Percentiles rank a stretch among this genome's conserved stretches.
These are phyloP conservation scores for Diaporthe longicolla DNA, from an alignment of 2,329 filamentous ascomycete genomes.

Conservation along the genomic window DNA sequence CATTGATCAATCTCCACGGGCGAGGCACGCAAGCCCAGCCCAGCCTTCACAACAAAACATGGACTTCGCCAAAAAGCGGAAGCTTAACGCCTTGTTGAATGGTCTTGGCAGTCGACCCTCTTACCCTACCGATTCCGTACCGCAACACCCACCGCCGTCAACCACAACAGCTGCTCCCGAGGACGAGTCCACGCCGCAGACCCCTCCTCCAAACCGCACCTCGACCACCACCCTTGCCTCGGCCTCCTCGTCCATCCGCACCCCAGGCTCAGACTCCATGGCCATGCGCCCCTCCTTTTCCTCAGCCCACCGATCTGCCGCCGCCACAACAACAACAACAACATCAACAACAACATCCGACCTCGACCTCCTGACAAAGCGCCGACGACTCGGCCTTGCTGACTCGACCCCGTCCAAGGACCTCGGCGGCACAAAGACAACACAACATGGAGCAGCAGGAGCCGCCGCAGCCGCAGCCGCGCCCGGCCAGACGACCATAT, in stretches of 20 bases:
- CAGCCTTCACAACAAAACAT: constrained; percentile 27
- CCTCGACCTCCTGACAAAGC: constrained; percentile 64
- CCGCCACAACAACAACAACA: constrained; percentile 33
- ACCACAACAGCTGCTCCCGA: constrained; percentile 49
- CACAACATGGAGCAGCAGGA: background rate
- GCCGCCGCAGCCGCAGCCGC: too few relatives aligned
- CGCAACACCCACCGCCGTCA: constrained; percentile 51
- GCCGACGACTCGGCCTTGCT: constrained; percentile 64
- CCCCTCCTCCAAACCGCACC: constrained; percentile 36
- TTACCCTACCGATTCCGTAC: constrained; percentile 35
- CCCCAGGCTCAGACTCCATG: constrained; percentile 44
- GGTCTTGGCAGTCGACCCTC: constrained; percentile 68
- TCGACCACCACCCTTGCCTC: constrained; percentile 39
- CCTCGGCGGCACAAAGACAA: constrained; percentile 20
- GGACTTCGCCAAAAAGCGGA: constrained; percentile 74
- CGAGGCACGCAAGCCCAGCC: background rate
- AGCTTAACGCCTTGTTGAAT: constrained; percentile 83
- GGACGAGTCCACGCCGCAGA: constrained; percentile 50
- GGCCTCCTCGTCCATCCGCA: constrained; percentile 41
- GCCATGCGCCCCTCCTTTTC: constrained; percentile 45
- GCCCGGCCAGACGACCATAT: constrained; percentile 52
- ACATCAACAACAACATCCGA: constrained; percentile 46
- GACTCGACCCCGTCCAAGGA: constrained; percentile 56
- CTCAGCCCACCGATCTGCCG: constrained; percentile 41
- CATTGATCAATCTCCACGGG: constrained; percentile 30